Evolutionary conservation across 2,329 filamentous ascomycete species (phyloP), one percentile per base, ranked within the genome.

Genomic region (Neurospora sp.): DNA sequence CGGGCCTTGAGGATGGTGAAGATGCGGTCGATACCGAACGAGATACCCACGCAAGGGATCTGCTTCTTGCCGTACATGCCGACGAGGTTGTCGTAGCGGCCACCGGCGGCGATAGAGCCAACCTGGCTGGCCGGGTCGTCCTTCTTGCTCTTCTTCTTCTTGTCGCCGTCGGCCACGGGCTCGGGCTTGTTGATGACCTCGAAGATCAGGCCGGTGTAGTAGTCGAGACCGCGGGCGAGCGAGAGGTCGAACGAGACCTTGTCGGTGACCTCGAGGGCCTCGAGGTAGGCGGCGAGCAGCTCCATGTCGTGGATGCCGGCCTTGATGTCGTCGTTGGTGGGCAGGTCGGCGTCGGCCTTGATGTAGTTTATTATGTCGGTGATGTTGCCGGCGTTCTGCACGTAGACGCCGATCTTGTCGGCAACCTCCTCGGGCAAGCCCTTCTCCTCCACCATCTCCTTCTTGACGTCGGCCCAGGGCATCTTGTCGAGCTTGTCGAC

Each of bases 401-500:
- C 92, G 79, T 91, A 97, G 77, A 89, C 88, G 75, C 93, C 93
- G 76, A 97, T 97, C 77, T 88, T 91, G 81, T 97, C 93, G 66
- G 95, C 95, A 38, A 95, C 88, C 15, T 88, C 89, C 33, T 84
- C 83, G 57, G 88, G 87, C 1, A 98, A 84, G 0, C 93, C 93
- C 83, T 97, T 97, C 73, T 96, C 92, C 74, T 95, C 92, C 0
- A 92, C 90, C 94, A 97, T 97, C 80, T 97, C 94, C 80, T 91
- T 91, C 79, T 90, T 89, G 68, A 97, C 95, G 73, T 97, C 93
- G 39, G 86, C 87, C 95, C 94, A 97, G 1, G 93, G 91, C 77
- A 90, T 83, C 83, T 98, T 98, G 81, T 97, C 95, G 69, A 98
- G 84, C 84, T 98, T 98, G 83, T 98, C 95, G 66, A 98, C 94